phyloP scores from a whole-genome alignment of 352 stramenopile species.

The Phytopythium delawarense region DNA sequence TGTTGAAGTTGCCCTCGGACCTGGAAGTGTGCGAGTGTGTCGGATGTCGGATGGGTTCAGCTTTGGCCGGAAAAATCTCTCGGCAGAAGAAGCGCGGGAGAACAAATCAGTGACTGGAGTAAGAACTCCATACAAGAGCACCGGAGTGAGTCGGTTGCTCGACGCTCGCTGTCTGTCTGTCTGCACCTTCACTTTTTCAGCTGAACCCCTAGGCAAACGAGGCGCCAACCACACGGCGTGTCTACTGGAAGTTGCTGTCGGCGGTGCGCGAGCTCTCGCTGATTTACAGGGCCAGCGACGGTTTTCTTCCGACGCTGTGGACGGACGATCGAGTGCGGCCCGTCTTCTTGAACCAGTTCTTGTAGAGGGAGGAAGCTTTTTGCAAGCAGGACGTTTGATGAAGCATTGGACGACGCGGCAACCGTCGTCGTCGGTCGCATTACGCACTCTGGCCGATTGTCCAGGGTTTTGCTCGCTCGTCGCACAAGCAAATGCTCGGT shows the following conservation, averaged over 20 bases:
- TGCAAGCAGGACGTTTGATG: not conserved
- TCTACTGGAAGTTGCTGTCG: not conserved
- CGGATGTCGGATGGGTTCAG: not conserved
- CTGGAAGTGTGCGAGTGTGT: not conserved
- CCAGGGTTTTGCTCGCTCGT: not conserved
- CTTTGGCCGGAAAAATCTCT: not conserved
- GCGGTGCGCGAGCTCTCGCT: not conserved
- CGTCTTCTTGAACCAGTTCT: not conserved
- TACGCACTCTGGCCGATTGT: not conserved
- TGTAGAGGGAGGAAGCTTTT: conserved; percentile 1
- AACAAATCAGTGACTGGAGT: conserved; percentile 4
- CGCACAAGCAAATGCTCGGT: no score
- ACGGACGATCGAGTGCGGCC: not conserved
- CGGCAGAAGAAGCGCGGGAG: not conserved
- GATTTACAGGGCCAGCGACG: not conserved
- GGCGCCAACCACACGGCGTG: not conserved
- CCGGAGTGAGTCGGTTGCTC: not conserved
- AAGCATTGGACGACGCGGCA: not conserved
- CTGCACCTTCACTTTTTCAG: not conserved
- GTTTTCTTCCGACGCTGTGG: not conserved
- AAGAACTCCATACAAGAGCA: not conserved
- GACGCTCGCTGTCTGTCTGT: not conserved
- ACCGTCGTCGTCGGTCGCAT: not conserved
- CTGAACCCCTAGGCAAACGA: not conserved
- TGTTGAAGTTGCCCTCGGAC: not conserved